A percentile compares a stretch with the other conserved stretches of the same genome.
Conservation (phyloP, 192 early-diverging fungal species). For the Haplosporangium gracile region DNA sequence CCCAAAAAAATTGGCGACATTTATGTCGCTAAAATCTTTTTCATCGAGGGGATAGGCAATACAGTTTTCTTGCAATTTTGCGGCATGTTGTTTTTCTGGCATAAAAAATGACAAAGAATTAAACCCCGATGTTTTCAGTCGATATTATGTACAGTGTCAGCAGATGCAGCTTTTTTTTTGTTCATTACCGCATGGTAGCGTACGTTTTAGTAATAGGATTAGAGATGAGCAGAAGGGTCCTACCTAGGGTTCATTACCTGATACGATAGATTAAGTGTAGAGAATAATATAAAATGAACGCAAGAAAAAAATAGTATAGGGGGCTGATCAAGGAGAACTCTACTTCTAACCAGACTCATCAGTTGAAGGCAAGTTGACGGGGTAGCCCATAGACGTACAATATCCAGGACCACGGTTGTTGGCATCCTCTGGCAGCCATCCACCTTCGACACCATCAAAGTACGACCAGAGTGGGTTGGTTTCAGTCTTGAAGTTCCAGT, state of each 20-base stretch:
- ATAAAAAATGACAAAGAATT: too few species aligned
- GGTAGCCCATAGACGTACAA: conserved; percentile 18
- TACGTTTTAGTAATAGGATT: too few species aligned
- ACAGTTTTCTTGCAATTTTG: background rate
- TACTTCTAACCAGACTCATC: background rate
- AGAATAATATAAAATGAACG: background rate
- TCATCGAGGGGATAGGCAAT: too few species aligned
- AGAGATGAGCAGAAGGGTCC: too few species aligned
- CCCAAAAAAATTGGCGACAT: too few species aligned
- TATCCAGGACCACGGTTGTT: conserved; percentile 42
- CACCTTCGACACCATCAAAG: conserved; percentile 72
- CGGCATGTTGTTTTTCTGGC: background rate
- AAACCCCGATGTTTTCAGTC: too few species aligned
- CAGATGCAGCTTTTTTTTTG: too few species aligned
- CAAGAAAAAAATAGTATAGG: background rate
- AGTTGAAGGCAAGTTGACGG: background rate
- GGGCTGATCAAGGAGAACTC: background rate
- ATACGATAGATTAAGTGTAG: too few species aligned
- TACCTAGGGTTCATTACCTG: too few species aligned
- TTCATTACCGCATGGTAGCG: too few species aligned
- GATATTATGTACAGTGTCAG: too few species aligned
- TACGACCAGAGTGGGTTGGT: conserved; percentile 81
- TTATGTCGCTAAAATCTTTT: too few species aligned
- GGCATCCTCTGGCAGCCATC: conserved; percentile 73
- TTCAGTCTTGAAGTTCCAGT: conserved; percentile 82